Percentiles rank a stretch among this genome's conserved stretches.
Conservation (phyloP, 208 protist species). For the Tritrichomonas musculus region DNA sequence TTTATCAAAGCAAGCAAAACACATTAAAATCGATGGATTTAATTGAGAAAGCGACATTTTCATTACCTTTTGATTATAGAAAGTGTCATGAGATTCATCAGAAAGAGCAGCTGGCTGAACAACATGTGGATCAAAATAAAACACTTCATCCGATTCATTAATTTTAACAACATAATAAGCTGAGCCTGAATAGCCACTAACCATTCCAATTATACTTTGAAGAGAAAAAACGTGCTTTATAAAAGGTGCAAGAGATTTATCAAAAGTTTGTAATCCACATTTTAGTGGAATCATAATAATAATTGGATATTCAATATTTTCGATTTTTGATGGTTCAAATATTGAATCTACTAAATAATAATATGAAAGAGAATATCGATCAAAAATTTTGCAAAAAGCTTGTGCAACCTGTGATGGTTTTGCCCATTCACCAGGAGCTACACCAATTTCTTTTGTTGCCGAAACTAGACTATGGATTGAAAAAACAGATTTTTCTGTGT, state of each 20-base stretch:
- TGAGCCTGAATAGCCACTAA: background rate
- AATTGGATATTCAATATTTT: background rate
- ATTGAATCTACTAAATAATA: background rate
- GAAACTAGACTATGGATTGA: background rate
- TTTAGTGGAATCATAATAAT: background rate
- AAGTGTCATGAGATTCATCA: background rate
- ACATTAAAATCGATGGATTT: background rate
- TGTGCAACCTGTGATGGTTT: background rate
- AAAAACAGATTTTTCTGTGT: background rate
- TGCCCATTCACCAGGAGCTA: background rate
- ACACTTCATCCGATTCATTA: background rate
- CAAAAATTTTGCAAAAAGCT: background rate
- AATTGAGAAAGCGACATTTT: background rate
- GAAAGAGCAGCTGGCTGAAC: background rate
- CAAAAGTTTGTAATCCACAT: background rate
- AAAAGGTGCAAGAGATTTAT: background rate
- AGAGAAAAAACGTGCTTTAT: background rate
- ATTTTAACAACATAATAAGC: background rate
- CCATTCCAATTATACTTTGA: background rate
- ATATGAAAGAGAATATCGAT: background rate
- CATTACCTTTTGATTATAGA: background rate
- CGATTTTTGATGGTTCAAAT: background rate
- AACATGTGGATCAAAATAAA: slow-evolving; percentile 27
- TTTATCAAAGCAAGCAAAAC: background rate
- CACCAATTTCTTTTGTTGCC: background rate